Conservation (phyloP, 1,139 yeast species). For the Meyerozyma sp. region DNA sequence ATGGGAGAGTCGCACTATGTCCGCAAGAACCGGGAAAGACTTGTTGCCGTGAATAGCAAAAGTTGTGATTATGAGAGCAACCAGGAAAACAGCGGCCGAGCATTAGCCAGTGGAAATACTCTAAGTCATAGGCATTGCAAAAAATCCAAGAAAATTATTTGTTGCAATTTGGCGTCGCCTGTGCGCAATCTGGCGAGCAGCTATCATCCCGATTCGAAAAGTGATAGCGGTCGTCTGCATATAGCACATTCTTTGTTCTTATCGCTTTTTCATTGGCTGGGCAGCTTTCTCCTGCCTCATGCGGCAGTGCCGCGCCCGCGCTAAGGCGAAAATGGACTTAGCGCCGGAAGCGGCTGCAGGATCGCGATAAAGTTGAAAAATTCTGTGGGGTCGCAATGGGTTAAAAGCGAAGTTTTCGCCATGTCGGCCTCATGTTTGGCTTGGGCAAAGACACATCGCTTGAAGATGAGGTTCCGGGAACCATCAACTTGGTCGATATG, state of each 20-base stretch:
- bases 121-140: no score
- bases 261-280: neutral
- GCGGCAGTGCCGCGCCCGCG: neutral
- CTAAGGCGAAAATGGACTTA: neutral
- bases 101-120: no score
- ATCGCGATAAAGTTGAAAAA: neutral
- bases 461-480: slow-evolving; percentile 51
- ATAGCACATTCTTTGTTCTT: neutral
- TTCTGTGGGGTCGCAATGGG: neutral
- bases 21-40: no score
- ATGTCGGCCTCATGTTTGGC: neutral
- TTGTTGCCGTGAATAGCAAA: no score
- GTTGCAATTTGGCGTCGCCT: neutral
- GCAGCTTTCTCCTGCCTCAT: neutral
- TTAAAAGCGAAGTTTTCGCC: neutral
- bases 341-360: neutral
- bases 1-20: no score
- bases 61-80: no score
- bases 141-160: no score
- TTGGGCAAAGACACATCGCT: neutral
- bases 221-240: neutral
- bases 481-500: slow-evolving; percentile 52
- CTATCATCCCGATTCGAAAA: neutral
- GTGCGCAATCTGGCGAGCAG: neutral
- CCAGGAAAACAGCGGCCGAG: no score